phyloP scores from a whole-genome alignment of 129 eudicot genomes.

The Artemisia argyi region DNA sequence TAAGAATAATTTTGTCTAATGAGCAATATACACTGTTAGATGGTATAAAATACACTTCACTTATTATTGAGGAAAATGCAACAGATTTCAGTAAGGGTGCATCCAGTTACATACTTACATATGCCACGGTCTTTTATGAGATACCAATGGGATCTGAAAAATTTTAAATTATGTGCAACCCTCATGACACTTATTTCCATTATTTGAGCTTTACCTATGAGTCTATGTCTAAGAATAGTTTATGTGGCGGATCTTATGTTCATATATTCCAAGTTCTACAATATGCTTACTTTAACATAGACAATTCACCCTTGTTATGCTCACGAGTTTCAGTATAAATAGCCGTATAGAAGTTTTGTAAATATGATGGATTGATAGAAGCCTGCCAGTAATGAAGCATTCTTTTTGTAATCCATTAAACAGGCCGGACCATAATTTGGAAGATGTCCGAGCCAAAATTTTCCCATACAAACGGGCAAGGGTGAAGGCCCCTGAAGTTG shows the following conservation, averaged over 20 bases:
- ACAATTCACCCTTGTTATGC: too few relatives aligned
- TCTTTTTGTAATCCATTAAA: conserved; percentile 10
- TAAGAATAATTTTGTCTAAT: not conserved
- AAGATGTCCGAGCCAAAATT: conserved; percentile 77
- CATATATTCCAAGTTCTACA: not conserved
- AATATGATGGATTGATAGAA: not conserved
- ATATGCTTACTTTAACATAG: not conserved
- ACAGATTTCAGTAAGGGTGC: conserved; percentile 15
- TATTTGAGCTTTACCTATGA: not conserved
- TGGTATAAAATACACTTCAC: not conserved
- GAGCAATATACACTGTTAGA: conserved; percentile 2
- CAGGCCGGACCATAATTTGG: conserved; percentile 93
- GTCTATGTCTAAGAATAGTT: not conserved
- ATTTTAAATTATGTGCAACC: not conserved
- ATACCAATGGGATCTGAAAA: conserved; percentile 3
- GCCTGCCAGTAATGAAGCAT: conserved; percentile 3
- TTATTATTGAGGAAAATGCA: conserved; percentile 5
- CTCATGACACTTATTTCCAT: not conserved
- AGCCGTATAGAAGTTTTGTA: not conserved
- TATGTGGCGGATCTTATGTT: conserved; percentile 6
- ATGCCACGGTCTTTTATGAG: not conserved
- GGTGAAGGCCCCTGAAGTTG: conserved; percentile 65
- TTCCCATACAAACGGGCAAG: conserved; percentile 74
- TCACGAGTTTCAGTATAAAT: too few relatives aligned
- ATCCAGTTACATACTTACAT: conserved; percentile 13